Evolutionary conservation across 192 early-diverging fungal species (phyloP).

Genomic region (Chytriomyces hyalinus): DNA sequence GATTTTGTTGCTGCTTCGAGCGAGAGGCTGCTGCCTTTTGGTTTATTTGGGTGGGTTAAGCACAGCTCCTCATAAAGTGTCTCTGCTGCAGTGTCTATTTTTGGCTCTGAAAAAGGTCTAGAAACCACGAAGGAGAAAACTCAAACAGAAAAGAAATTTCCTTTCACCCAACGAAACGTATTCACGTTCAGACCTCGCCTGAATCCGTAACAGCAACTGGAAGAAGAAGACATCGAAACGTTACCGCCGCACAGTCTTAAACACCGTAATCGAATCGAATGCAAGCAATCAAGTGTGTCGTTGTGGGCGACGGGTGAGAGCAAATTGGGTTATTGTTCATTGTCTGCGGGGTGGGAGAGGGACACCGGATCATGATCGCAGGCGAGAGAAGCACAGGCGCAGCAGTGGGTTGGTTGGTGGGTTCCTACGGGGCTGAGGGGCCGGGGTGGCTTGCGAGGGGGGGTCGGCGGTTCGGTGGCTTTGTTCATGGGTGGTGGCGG

Average conservation of each 20-base stretch:
- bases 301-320: slow-evolving; percentile 84
- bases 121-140: too few species aligned
- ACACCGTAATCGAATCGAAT: slow-evolving; percentile 42
- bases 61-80: too few species aligned
- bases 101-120: too few species aligned
- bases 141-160: too few species aligned
- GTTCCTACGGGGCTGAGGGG: background rate
- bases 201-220: background rate
- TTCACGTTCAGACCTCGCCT: background rate
- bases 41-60: too few species aligned
- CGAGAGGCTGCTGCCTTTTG: too few species aligned
- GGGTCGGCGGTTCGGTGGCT: background rate
- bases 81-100: too few species aligned
- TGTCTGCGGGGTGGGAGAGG: too few species aligned
- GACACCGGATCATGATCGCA: background rate
- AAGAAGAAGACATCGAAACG: too few species aligned
- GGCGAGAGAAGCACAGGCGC: background rate
- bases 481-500: slow-evolving; percentile 3
- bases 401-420: background rate
- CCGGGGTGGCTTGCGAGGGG: background rate
- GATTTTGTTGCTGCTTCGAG: background rate
- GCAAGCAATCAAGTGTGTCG: slow-evolving; percentile 93
- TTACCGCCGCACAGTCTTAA: background rate
- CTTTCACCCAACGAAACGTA: too few species aligned
- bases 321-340: too few species aligned